These are phyloP conservation scores for Durotheca rogersii DNA, from an alignment of 495 filamentous ascomycete genomes.

Conservation along the genomic window DNA sequence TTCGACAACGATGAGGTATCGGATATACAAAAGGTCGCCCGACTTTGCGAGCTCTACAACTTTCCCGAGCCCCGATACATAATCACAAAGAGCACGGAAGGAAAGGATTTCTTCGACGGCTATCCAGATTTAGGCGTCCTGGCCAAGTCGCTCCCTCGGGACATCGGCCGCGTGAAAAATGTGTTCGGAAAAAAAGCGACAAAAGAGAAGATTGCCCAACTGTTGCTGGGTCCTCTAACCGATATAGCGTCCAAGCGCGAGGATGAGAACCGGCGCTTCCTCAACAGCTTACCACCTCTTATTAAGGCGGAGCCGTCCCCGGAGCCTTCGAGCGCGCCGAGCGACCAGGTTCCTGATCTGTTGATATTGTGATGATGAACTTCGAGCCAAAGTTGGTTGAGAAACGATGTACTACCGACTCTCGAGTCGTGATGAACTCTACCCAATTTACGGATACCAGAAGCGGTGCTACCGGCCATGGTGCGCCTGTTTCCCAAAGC, in stretches of 20 bases:
- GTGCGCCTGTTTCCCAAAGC: too few species aligned
- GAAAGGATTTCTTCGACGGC: constrained; percentile 10
- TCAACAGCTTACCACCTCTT: not conserved
- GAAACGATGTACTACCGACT: too few species aligned
- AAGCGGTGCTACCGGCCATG: too few species aligned
- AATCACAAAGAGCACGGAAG: not conserved
- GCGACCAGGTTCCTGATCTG: too few species aligned
- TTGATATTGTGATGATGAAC: too few species aligned
- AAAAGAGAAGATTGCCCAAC: constrained; percentile 37
- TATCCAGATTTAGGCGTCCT: constrained; percentile 14
- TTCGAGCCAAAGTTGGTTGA: too few species aligned
- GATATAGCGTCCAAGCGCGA: constrained; percentile 14
- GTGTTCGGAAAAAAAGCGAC: constrained; percentile 30
- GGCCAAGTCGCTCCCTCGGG: constrained; percentile 19
- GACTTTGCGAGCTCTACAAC: constrained; percentile 12
- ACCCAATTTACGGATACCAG: too few species aligned
- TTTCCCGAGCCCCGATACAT: not conserved
- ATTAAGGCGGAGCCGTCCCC: not conserved
- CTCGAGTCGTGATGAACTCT: too few species aligned
- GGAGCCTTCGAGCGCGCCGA: too few species aligned
- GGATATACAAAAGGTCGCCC: not conserved
- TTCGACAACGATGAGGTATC: constrained; percentile 26
- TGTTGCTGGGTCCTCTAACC: constrained; percentile 27
- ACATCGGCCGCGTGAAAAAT: constrained; percentile 24
- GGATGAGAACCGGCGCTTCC: constrained; percentile 1